These are phyloP conservation scores for Gleditsia sinensis DNA, from an alignment of 306 rosid species.

Conservation along the genomic window DNA sequence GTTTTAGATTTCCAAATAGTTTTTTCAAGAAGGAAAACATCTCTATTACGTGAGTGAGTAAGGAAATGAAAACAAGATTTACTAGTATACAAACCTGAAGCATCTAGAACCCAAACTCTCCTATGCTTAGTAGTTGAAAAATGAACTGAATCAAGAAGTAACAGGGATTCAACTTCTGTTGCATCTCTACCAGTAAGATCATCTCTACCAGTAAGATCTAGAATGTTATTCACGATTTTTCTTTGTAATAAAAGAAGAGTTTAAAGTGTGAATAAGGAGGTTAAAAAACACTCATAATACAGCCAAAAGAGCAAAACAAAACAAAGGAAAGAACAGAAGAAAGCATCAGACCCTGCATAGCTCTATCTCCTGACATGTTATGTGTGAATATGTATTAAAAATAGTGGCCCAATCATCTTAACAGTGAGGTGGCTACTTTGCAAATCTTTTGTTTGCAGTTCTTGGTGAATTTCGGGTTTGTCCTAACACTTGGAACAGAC, in stretches of 20 bases:
- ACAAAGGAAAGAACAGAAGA: background rate
- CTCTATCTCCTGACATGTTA: background rate
- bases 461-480: background rate
- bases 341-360: background rate
- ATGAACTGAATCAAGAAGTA: too few species aligned
- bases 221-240: too few species aligned
- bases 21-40: too few species aligned
- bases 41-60: too few species aligned
- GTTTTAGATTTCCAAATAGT: too few species aligned
- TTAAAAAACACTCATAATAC: background rate
- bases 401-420: background rate
- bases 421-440: background rate
- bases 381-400: background rate
- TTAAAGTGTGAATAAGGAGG: background rate
- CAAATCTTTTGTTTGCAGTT: background rate
- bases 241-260: background rate
- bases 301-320: background rate
- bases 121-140: too few species aligned
- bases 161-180: too few species aligned
- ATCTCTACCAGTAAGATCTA: too few species aligned
- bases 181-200: too few species aligned
- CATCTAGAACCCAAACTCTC: too few species aligned
- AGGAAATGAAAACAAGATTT: too few species aligned
- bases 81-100: too few species aligned
- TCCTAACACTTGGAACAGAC: background rate